phyloP scores from a whole-genome alignment of 495 filamentous ascomycete species.

The Xylaria curta region DNA sequence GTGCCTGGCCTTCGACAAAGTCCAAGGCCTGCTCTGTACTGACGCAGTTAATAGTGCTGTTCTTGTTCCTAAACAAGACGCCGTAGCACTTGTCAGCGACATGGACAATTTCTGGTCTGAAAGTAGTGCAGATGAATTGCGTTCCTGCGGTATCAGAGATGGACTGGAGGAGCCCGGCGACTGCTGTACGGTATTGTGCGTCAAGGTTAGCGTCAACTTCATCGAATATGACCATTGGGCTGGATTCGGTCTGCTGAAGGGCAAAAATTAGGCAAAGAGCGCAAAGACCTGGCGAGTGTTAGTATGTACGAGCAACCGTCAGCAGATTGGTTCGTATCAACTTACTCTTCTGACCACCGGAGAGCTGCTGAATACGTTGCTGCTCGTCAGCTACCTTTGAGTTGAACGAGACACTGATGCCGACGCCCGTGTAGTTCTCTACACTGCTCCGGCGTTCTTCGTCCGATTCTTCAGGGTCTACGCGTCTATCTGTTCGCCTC shows the following conservation, averaged over 20 bases:
- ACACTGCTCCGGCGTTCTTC: conserved; percentile 72
- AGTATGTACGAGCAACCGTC: conserved; percentile 24
- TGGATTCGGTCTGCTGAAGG: conserved; percentile 97
- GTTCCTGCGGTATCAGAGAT: conserved; percentile 66
- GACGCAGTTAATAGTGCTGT: conserved; percentile 88
- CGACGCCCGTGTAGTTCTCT: conserved; percentile 96
- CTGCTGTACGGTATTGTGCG: conserved; percentile 94
- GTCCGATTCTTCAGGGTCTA: conserved; percentile 70
- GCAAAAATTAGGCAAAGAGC: conserved; percentile 96
- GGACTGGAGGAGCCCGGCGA: conserved; percentile 82
- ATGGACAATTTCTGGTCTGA: conserved; percentile 93
- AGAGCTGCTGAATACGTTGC: conserved; percentile 95
- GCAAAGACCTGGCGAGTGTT: conserved; percentile 72
- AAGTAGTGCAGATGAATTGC: conserved; percentile 90
- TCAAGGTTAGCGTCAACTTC: conserved; percentile 99
- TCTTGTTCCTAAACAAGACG: conserved; percentile 92
- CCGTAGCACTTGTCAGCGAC: conserved; percentile 99
- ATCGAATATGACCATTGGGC: conserved; percentile 98
- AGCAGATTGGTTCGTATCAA: conserved; percentile 26
- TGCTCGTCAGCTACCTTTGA: conserved; percentile 94
- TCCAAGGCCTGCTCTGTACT: conserved; percentile 84
- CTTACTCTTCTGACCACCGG: conserved; percentile 96
- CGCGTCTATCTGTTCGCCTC: conserved; percentile 77
- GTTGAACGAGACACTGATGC: conserved; percentile 99
- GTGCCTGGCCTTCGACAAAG: conserved; percentile 82